Percentiles rank a stretch among this genome's conserved stretches.
Conservation (phyloP, 176 grass and related monocot genomes). For the Paspalum vaginatum region DNA sequence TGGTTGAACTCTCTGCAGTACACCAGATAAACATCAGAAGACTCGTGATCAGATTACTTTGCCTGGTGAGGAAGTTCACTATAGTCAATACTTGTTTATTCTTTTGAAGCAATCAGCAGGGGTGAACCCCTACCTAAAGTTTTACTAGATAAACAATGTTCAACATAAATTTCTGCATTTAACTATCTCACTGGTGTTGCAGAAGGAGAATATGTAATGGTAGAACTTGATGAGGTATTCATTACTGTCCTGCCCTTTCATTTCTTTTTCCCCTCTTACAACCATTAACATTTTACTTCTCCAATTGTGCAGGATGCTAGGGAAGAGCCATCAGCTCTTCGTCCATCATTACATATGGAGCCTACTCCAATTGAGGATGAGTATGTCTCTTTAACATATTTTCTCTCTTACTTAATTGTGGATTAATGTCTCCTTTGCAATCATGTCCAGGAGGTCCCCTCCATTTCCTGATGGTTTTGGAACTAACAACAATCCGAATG, state of each 20-base stretch:
- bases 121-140: background rate
- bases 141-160: background rate
- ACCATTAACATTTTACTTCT: conserved; percentile 21
- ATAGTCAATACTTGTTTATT: conserved; percentile 26
- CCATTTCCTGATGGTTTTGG: conserved; percentile 53
- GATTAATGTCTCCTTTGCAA: conserved; percentile 30
- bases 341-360: conserved; percentile 31
- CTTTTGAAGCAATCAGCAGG: background rate
- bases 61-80: conserved; percentile 51
- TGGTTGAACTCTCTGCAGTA: conserved; percentile 48
- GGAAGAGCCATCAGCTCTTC: conserved; percentile 37
- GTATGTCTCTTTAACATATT: conserved; percentile 39
- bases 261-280: background rate
- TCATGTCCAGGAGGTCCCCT: conserved; percentile 56
- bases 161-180: background rate
- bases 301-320: conserved; percentile 49
- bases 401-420: background rate
- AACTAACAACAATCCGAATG: conserved; percentile 29
- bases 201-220: conserved; percentile 68
- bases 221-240: conserved; percentile 75
- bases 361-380: conserved; percentile 54
- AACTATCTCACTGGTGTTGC: conserved; percentile 36
- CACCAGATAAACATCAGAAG: conserved; percentile 60
- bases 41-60: conserved; percentile 79
- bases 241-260: conserved; percentile 18